Percentiles rank a stretch among this genome's conserved stretches.
Conservation (phyloP, 352 stramenopile species). For the Pythium aristosporum region DNA sequence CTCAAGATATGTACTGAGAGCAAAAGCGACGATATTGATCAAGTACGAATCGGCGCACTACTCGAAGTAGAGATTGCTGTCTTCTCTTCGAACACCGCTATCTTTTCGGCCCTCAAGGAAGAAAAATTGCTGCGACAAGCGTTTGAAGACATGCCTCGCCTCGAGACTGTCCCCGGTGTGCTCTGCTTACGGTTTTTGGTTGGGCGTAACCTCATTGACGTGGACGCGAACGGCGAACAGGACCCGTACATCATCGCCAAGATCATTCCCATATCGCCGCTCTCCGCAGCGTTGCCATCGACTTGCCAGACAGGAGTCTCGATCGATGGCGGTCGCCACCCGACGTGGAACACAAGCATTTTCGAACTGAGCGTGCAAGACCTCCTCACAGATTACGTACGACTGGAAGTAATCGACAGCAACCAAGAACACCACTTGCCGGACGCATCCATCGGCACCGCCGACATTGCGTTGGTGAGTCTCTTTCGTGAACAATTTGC, state of each 20-base stretch:
- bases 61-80: slow-evolving; percentile 24
- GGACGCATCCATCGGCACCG: slow-evolving; percentile 39
- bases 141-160: slow-evolving; percentile 15
- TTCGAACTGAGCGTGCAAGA: slow-evolving; percentile 34
- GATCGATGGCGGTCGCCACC: slow-evolving; percentile 48
- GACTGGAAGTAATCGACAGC: slow-evolving; percentile 48
- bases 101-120: slow-evolving; percentile 6
- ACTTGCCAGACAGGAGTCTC: slow-evolving; percentile 44
- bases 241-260: slow-evolving; percentile 45
- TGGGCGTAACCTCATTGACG: slow-evolving; percentile 43
- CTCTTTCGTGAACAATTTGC: slow-evolving; percentile 29
- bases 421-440: slow-evolving; percentile 58
- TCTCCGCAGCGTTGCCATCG: slow-evolving; percentile 5
- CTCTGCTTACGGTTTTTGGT: slow-evolving; percentile 45
- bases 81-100: neutral
- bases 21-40: neutral
- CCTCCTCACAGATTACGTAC: slow-evolving; percentile 35
- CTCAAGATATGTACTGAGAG: slow-evolving; percentile 21
- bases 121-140: slow-evolving; percentile 13
- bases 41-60: slow-evolving; percentile 8
- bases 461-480: slow-evolving; percentile 32
- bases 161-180: slow-evolving; percentile 27
- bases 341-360: slow-evolving; percentile 46
- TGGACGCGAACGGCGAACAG: slow-evolving; percentile 50
- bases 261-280: slow-evolving; percentile 22